Conservation (phyloP, 2,329 filamentous ascomycete genomes). For the Aspergillus eucalypticola region DNA sequence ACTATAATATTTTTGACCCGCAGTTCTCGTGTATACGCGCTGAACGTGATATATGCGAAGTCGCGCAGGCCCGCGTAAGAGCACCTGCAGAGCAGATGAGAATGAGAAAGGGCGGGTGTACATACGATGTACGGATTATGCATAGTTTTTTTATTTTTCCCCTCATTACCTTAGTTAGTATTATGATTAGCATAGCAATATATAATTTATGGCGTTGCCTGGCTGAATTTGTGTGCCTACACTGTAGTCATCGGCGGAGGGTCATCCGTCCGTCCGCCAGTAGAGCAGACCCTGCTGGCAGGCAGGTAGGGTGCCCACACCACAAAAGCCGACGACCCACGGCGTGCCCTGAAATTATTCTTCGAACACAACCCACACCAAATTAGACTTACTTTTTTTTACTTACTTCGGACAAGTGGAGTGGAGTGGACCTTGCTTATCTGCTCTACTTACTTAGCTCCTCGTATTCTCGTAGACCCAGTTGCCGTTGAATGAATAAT, state of each 20-base stretch:
- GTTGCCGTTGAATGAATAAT: too few relatives aligned
- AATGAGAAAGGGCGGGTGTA: not conserved
- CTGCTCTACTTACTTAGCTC: not conserved
- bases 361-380: not conserved
- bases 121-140: slow-evolving; percentile 7
- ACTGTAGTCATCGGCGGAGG: too few relatives aligned
- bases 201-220: not conserved
- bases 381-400: not conserved
- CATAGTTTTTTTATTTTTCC: not conserved
- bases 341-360: not conserved
- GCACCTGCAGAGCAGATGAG: slow-evolving; percentile 5
- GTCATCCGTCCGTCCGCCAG: not conserved
- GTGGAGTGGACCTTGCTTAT: not conserved
- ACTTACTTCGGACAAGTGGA: not conserved
- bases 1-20: slow-evolving; percentile 6
- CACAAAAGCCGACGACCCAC: not conserved
- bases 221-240: not conserved
- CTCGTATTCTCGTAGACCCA: too few relatives aligned
- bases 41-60: slow-evolving; percentile 5
- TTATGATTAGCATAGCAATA: not conserved
- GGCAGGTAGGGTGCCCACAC: not conserved
- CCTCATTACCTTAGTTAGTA: too few relatives aligned
- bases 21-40: not conserved
- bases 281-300: not conserved
- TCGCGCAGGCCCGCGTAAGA: slow-evolving; percentile 12